Base-by-base conservation (phyloP, 177 flowering plant species). In the Tripterygium wilfordii region DNA sequence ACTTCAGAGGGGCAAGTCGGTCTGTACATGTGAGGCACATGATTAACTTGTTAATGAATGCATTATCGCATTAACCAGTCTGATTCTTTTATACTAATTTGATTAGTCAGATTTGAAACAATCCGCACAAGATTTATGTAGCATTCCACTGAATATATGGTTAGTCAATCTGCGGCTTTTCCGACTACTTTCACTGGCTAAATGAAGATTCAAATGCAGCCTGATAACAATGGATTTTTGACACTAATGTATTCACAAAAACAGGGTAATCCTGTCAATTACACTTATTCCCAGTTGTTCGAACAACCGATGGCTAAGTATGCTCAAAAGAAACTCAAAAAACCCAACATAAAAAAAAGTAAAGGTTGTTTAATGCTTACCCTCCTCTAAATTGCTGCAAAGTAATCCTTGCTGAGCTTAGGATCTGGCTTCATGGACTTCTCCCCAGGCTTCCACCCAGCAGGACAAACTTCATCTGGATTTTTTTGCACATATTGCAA, bases 391-490 rank as follows among this genome's bases (percentile, higher is more conserved):
- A 85, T 69, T 3, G 96, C 95, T 16, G 90, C 59, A 46, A 94
- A 94, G 68, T 87, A 94, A 32, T 94, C 97, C 68, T 94, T 90
- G 90, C 97, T 90, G 44, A 66, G 76, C 73, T 86, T 89, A 29
- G 97, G 92, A 56, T 89, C 97, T 22, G 96, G 88, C 75, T 90
- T 89, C 97, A 94, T 90, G 49, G 97, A 79, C 61, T 76, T 87
- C 62, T 90, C 97, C 0, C 99, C 97, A 21, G 99, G 99, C 78
- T 89, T 94, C 99, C 99, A 94, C 25, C 97, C 99, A 30, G 99
- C 97, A 15, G 97, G 97, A 80, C 99, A 94, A 14, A 94, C 97
- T 69, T 94, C 96, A 56, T 89, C 97, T 1, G 99, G 97, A 61
- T 94, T 90, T 45, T 90, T 96, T 63, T 94, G 97, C 56, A 94